phyloP scores from a whole-genome alignment of 345 rosid genomes.

The Melaleuca quinquenervia region DNA sequence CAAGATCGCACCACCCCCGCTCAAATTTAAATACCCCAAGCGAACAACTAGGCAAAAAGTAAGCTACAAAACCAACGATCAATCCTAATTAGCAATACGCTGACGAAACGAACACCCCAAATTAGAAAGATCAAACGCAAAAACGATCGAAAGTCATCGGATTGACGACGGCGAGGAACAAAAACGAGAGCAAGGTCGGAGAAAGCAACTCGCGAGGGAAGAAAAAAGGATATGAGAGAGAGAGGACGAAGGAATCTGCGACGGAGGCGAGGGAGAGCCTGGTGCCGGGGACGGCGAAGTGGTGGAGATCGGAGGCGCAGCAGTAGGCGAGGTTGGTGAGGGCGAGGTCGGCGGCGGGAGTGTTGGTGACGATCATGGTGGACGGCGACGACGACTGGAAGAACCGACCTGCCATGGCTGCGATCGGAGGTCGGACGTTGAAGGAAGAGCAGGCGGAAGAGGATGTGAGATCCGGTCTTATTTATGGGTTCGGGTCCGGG shows the following conservation, averaged over 20 bases:
- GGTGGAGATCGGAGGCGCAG: conserved; percentile 75
- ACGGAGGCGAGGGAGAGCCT: conserved; percentile 57
- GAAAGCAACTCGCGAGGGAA: neutral
- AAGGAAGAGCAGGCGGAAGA: neutral
- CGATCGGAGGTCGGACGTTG: neutral
- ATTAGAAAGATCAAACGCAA: neutral
- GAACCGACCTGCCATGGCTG: conserved; percentile 45
- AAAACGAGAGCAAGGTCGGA: neutral
- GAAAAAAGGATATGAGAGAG: conserved; percentile 68
- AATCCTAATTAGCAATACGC: neutral
- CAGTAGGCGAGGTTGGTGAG: conserved; percentile 81
- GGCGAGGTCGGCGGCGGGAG: conserved; percentile 75
- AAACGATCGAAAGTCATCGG: neutral
- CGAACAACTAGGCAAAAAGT: neutral
- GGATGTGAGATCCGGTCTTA: neutral
- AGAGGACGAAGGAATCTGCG: conserved; percentile 51
- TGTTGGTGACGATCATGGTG: conserved; percentile 64
- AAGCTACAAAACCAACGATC: neutral
- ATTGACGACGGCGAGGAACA: neutral
- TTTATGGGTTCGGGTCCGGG: neutral
- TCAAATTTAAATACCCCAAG: too few relatives aligned
- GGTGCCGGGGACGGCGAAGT: conserved; percentile 71
- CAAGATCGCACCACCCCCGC: neutral
- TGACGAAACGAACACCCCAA: neutral
- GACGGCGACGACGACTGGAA: conserved; percentile 21